These are phyloP conservation scores for Orbilia javanica DNA, from an alignment of 2,329 filamentous ascomycete genomes.

Conservation along the genomic window DNA sequence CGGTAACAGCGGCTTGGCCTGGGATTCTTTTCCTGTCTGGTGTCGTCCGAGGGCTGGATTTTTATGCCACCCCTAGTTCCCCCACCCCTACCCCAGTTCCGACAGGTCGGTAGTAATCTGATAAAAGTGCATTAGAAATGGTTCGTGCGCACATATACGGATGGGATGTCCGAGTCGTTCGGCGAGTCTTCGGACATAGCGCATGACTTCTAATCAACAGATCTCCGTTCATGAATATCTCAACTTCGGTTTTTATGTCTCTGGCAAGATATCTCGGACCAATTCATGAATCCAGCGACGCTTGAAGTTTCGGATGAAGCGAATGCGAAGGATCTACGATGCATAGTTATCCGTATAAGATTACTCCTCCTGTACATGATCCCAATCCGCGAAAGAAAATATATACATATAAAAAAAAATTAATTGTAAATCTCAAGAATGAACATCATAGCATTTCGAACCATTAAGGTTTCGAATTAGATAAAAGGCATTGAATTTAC, in stretches of 20 bases:
- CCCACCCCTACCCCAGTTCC: conserved; percentile 33
- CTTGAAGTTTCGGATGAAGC: not conserved
- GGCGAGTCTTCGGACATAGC: not conserved
- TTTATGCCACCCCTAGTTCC: conserved; percentile 3
- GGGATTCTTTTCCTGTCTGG: conserved; percentile 24
- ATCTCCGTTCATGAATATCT: not conserved
- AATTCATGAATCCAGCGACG: not conserved
- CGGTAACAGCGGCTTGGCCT: conserved; percentile 26
- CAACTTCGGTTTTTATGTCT: not conserved
- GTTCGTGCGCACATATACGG: conserved; percentile 4
- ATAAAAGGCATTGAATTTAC: conserved; percentile 2
- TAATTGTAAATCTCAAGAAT: no score
- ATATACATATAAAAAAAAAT: not conserved
- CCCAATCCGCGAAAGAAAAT: not conserved
- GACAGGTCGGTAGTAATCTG: conserved; percentile 35
- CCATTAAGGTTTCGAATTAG: conserved; percentile 1
- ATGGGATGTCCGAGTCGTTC: conserved; percentile 1
- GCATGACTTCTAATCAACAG: conserved; percentile 11
- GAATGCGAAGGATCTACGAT: conserved; percentile 15
- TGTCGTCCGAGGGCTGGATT: conserved; percentile 6
- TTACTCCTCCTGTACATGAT: conserved; percentile 10
- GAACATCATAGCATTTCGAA: not conserved
- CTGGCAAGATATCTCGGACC: not conserved
- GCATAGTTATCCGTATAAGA: conserved; percentile 21
- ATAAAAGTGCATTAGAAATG: not conserved